These are phyloP conservation scores for Lentinula sp. DNA, from an alignment of 768 basidiomycete genomes.

Conservation along the genomic window DNA sequence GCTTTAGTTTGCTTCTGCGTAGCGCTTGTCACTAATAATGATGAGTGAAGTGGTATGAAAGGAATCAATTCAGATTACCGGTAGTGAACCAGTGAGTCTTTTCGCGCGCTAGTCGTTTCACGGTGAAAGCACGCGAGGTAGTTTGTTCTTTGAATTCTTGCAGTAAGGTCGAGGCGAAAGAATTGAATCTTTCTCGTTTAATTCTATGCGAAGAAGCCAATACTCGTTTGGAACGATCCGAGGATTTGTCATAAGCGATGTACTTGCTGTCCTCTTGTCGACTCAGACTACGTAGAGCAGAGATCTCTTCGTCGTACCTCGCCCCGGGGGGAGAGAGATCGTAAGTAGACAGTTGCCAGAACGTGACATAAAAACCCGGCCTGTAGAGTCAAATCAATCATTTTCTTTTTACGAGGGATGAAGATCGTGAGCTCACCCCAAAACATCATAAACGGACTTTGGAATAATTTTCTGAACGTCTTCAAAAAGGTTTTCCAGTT, in stretches of 20 bases:
- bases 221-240: slow-evolving; percentile 54
- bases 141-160: slow-evolving; percentile 77
- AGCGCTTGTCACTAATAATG: slow-evolving; percentile 6
- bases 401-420: not conserved
- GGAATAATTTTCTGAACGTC: slow-evolving; percentile 73
- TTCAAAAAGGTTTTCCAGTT: slow-evolving; percentile 66
- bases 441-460: slow-evolving; percentile 50
- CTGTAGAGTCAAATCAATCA: slow-evolving; percentile 32
- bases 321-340: slow-evolving; percentile 76
- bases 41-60: not conserved
- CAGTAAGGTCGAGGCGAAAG: slow-evolving; percentile 50
- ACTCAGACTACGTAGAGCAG: slow-evolving; percentile 52
- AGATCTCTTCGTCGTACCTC: slow-evolving; percentile 76
- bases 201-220: slow-evolving; percentile 53
- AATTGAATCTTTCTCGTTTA: slow-evolving; percentile 60
- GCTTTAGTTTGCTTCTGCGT: slow-evolving; percentile 2
- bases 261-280: slow-evolving; percentile 64
- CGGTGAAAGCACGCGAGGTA: slow-evolving; percentile 61
- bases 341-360: slow-evolving; percentile 94
- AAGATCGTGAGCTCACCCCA: slow-evolving; percentile 51
- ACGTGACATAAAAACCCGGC: slow-evolving; percentile 89
- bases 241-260: slow-evolving; percentile 63
- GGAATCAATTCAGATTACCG: slow-evolving; percentile 17
- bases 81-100: slow-evolving; percentile 79
- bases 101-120: slow-evolving; percentile 72